Conservation (phyloP, 1,284 basidiomycete genomes). For the Papiliotrema laurentii region DNA sequence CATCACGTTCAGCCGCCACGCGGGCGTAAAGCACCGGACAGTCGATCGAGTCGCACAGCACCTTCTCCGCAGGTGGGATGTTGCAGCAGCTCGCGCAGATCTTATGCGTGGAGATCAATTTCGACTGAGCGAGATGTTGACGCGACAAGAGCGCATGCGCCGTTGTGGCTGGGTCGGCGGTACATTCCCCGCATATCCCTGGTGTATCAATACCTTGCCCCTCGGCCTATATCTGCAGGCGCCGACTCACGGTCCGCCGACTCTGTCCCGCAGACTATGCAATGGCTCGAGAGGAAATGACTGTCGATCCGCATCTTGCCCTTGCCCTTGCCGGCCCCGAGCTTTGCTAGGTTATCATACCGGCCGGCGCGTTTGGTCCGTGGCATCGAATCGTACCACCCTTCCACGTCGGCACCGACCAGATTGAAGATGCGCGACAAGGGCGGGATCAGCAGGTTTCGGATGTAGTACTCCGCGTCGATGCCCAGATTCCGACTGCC, state of each 20-base stretch:
- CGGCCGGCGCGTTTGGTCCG: slow-evolving; percentile 27
- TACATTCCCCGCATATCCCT: slow-evolving; percentile 70
- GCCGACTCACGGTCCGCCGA: slow-evolving; percentile 57
- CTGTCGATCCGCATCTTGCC: slow-evolving; percentile 60
- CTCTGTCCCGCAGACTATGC: slow-evolving; percentile 61
- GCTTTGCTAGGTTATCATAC: slow-evolving; percentile 15
- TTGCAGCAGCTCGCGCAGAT: slow-evolving; percentile 68
- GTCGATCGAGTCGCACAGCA: slow-evolving; percentile 74
- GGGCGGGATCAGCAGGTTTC: slow-evolving; percentile 79
- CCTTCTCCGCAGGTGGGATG: slow-evolving; percentile 57
- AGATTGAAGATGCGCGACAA: slow-evolving; percentile 87
- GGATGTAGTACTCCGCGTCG: slow-evolving; percentile 88
- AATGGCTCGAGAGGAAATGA: slow-evolving; percentile 69
- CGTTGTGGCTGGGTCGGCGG: slow-evolving; percentile 54
- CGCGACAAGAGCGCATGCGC: slow-evolving; percentile 59
- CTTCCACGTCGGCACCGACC: slow-evolving; percentile 78
- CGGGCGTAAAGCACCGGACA: slow-evolving; percentile 76
- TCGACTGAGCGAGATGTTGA: slow-evolving; percentile 58
- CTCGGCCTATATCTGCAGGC: no score
- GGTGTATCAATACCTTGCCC: neutral
- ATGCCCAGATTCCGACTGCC: slow-evolving; percentile 62
- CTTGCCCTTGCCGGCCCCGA: slow-evolving; percentile 49
- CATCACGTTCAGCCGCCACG: slow-evolving; percentile 60
- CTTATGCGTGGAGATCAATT: slow-evolving; percentile 57
- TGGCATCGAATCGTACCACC: slow-evolving; percentile 89